Conservation (phyloP, 306 rosid genomes). For the Fragaria iinumae region DNA sequence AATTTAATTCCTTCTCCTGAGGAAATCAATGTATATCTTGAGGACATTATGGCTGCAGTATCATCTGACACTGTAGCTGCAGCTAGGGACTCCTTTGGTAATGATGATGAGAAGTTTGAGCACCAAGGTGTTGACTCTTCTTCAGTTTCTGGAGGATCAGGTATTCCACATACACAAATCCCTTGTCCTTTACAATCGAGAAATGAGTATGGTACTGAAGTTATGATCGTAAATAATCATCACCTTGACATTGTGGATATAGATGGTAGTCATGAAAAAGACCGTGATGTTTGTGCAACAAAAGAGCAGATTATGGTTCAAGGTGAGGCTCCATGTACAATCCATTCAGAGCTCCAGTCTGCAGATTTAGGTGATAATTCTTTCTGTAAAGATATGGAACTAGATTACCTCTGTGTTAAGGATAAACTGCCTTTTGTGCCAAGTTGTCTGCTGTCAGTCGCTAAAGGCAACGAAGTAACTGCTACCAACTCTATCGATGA, state of each 20-base stretch:
- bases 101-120: conserved; percentile 36
- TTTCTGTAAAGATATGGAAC: conserved; percentile 39
- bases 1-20: conserved; percentile 36
- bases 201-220: conserved; percentile 28
- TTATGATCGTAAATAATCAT: conserved; percentile 28
- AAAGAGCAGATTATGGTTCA: conserved; percentile 28
- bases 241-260: conserved; percentile 36
- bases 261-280: conserved; percentile 36
- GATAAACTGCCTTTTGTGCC: conserved; percentile 39
- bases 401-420: conserved; percentile 39
- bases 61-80: conserved; percentile 35
- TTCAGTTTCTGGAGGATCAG: conserved; percentile 31
- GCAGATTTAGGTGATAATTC: conserved; percentile 30
- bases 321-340: conserved; percentile 19
- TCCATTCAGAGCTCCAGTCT: conserved; percentile 28
- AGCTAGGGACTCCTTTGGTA: conserved; percentile 28
- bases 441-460: conserved; percentile 29
- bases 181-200: conserved; percentile 31
- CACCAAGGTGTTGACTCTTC: conserved; percentile 29
- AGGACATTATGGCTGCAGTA: conserved; percentile 31
- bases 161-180: conserved; percentile 31
- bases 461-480: conserved; percentile 34
- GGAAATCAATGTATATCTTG: conserved; percentile 32
- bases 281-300: conserved; percentile 30
- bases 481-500: conserved; percentile 44